Base-by-base conservation (phyloP, 441 rosid genomes). In the Flueggea neowawraea region DNA sequence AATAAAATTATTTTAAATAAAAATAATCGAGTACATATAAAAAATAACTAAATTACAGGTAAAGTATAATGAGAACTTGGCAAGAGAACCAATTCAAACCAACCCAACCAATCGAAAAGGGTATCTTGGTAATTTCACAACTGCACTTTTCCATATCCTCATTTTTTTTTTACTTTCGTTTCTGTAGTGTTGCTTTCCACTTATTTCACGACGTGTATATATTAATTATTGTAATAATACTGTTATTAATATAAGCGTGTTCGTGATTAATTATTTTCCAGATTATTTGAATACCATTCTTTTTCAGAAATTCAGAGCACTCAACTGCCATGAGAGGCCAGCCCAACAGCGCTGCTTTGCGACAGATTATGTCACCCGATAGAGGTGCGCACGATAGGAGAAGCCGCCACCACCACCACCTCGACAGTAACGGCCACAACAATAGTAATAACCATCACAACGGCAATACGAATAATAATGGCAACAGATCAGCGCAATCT, bases 311-410 rank as follows among this genome's bases (percentile, higher is more conserved):
- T 68, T 80, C 84, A 36, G 88, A 87, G 74, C 78, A 78, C 75
- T 73, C 76, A 2, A 58, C 72, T 69, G 84, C 83, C 67, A 87
- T 87, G 94, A 82, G 89, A 72, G 84, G 82, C 33, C 90, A 81
- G 31, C 59, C 67, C 70, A 81, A 82, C 84, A 84, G 83, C 44
- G 80, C 41, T 1, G 41, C 78, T 16, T 69, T 64, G 49, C 68
- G 87, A 66, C 73, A 79, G 3, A 55, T 82, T 51, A 66, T 78
- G 36, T 77, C 87, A 10, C 78, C 87, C n/a, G 91, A 81, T 60
- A 69, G 72, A 74, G 82, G 73, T 57, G 74, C 78, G 69, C 83
- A 76, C 63, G 89, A 82, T 68, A 82, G 75, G 79, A 80, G 79
- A 62, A 72, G 70, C 9, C 41, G 33, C 43, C 43, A 55, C 49